Base-by-base conservation (phyloP, 768 basidiomycete genomes). In the Leccinum longicurvipes region DNA sequence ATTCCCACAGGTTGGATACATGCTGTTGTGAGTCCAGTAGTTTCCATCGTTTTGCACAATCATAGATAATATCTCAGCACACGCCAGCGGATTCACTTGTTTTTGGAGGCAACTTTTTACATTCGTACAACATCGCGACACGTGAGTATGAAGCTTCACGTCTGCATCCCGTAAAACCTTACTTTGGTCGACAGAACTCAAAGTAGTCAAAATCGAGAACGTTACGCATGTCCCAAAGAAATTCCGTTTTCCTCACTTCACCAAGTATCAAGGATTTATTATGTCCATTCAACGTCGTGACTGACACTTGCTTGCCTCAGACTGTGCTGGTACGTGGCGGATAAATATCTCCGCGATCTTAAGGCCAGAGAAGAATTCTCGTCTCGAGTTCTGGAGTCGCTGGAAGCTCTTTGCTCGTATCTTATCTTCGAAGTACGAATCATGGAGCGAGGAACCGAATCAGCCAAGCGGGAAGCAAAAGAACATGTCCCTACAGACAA, bases 1-100 rank as follows among this genome's bases (percentile, higher is more conserved):
- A 95, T 97, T 51, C 93, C 96, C 2, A 87, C 93, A 1, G 96
- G 96, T 0, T 99, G 96, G 90, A 98, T 98, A 56, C 96, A 99
- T 68, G 93, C 93, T 11, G 96, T 99, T 39, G 94, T 96, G 69
- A 69, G 89, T 74, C 47, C 49, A 4, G 34, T 47, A 28, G 32
- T 42, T 31, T 50, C 50, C 12, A 31, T 42, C 6, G 15, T 50
- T 21, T 23, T 14, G 36, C 19, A 51, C 42, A 53, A 6, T 51
- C n/a, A 55, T 59, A 46, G 60, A 34, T 23, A 15, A 11, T 23
- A 42, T 41, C 56, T 31, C 63, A 96, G 89, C 86, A 91, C 72
- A 98, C 97, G 0, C 96, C 96, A 0, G 72, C 80, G 29, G 94
- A 99, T 68, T 89, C 95, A 4, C 77, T 99, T 41, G 97, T 99